Evolutionary conservation across 768 basidiomycete genomes (phyloP).

Genomic region (Calocera cornea): DNA sequence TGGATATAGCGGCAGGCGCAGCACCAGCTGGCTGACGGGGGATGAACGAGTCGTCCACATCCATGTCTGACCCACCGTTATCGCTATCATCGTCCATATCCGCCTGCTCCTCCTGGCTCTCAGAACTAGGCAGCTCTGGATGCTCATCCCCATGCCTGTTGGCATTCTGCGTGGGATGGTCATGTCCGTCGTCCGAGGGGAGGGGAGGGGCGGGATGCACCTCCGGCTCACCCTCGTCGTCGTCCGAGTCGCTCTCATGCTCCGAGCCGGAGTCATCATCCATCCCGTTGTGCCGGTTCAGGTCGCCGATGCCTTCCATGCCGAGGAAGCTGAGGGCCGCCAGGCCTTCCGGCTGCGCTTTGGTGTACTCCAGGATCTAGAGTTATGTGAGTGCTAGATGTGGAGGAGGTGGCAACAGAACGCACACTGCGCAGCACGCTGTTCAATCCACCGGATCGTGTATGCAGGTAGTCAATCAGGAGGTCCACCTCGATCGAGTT

Average conservation of each 20-base stretch:
- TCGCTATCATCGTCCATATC: no score
- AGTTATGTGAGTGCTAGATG: background rate
- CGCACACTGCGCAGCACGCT: background rate
- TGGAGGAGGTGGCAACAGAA: background rate
- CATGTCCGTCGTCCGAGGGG: background rate
- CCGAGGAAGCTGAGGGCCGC: background rate
- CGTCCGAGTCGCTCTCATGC: background rate
- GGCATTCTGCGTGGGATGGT: no score
- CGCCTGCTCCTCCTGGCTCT: no score
- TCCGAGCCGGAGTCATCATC: background rate
- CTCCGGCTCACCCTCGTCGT: background rate
- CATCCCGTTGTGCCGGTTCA: background rate
- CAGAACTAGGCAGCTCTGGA: no score
- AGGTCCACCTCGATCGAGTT: conserved; percentile 2
- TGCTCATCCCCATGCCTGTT: no score
- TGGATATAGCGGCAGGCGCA: background rate
- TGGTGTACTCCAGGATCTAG: background rate
- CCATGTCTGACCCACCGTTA: background rate
- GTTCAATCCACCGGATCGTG: background rate
- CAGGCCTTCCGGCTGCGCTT: background rate
- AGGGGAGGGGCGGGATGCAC: background rate
- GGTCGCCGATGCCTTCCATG: background rate
- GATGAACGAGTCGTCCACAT: background rate
- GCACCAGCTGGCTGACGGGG: background rate
- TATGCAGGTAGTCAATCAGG: conserved; percentile 1